Evolutionary conservation across 345 rosid species (phyloP), one percentile per base, ranked within the genome.

Genomic region (Citrus inodora): DNA sequence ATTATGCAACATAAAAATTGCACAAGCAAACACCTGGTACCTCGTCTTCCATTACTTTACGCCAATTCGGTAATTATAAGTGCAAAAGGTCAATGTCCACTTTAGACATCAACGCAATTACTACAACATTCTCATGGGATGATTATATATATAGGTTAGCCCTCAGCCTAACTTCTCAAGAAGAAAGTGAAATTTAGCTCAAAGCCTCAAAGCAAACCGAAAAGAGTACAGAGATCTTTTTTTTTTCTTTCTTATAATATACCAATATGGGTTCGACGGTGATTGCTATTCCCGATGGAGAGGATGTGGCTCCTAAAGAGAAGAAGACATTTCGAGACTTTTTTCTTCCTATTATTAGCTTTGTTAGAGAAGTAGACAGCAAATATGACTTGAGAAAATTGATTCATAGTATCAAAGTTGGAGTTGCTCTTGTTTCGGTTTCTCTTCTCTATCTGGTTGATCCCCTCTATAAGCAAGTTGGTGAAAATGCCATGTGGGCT

Each of bases 401-500:
- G 37, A 80, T 85, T n/a, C 97, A 92, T 42, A 81, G 93, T 64
- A 4, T 88, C 66, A 90, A 92, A 73, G 94, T 89, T 55, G 97
- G 93, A 76, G 70, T 85, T 40, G 90, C 94, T 59, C 89, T 92
- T 5, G 88, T 88, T 48, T 27, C 88, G 46, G 94, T 89, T 60
- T 89, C 94, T 28, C 91, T 90, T 53, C 84, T 92, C 70, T 90
- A 85, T 81, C 86, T 90, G 22, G 80, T 90, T 10, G 83, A 88
- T 61, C 88, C 92, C 22, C 80, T 92, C 63, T 90, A 87, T 56
- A 24, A 80, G 1, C 77, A 88, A 83, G 87, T 88, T n/a, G 93
- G 92, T 55, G 92, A 92, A 5, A 92, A 87, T 75, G 97, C 94
- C 63, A 87, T 90, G 89, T 90, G 97, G 94, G 97, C 94, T 35